These are phyloP conservation scores for Lentinula boryana DNA, from an alignment of 768 basidiomycete species.

Conservation along the genomic window DNA sequence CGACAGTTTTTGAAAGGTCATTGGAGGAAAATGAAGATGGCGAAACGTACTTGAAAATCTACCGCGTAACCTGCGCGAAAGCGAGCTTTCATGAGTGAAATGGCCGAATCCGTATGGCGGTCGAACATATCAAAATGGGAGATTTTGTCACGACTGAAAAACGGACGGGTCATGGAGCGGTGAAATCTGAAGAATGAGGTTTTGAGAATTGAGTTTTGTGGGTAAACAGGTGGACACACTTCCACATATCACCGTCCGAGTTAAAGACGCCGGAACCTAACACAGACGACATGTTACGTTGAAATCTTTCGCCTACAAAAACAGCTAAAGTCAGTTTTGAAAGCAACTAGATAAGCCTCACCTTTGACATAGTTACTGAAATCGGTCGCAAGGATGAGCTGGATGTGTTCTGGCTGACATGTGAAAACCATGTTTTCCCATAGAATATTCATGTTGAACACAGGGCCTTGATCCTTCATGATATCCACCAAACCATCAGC, in stretches of 20 bases:
- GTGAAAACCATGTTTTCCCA: slow-evolving; percentile 44
- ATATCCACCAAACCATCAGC: slow-evolving; percentile 36
- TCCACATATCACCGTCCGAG: slow-evolving; percentile 56
- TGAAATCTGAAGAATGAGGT: slow-evolving; percentile 36
- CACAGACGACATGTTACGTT: slow-evolving; percentile 35
- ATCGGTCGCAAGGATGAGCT: slow-evolving; percentile 49
- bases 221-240: slow-evolving; percentile 18
- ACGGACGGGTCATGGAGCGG: slow-evolving; percentile 58
- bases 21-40: neutral
- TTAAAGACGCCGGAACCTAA: slow-evolving; percentile 67
- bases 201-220: neutral
- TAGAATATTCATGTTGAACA: slow-evolving; percentile 38
- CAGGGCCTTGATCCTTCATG: slow-evolving; percentile 30
- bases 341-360: slow-evolving; percentile 11
- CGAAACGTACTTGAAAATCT: slow-evolving; percentile 45
- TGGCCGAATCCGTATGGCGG: slow-evolving; percentile 39
- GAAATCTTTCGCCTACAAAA: slow-evolving; percentile 35
- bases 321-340: neutral
- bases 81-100: slow-evolving; percentile 40
- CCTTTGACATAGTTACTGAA: slow-evolving; percentile 60
- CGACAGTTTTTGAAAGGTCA: neutral
- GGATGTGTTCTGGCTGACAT: slow-evolving; percentile 47
- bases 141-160: slow-evolving; percentile 56
- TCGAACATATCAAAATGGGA: slow-evolving; percentile 59
- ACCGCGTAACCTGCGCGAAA: slow-evolving; percentile 44